These are phyloP conservation scores for Citrus maxima DNA, from an alignment of 345 rosid species.

Conservation along the genomic window DNA sequence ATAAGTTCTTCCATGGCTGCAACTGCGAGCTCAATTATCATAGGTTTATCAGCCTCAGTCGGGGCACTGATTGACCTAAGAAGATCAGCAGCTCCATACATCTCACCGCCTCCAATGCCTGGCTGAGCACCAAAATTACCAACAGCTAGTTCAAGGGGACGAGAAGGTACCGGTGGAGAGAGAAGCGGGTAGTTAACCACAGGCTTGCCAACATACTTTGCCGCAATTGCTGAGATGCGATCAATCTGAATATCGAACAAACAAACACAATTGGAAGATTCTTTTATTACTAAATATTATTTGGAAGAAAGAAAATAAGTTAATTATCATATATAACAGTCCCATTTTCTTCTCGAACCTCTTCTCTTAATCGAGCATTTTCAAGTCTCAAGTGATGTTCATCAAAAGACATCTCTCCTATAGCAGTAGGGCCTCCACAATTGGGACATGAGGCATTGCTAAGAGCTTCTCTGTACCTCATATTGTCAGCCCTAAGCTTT, in stretches of 20 bases:
- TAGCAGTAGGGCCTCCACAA: conserved; percentile 91
- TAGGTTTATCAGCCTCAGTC: conserved; percentile 55
- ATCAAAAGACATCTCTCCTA: conserved; percentile 93
- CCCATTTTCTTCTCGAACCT: conserved; percentile 37
- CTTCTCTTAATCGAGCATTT: conserved; percentile 84
- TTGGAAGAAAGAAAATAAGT: background rate
- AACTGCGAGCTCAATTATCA: conserved; percentile 74
- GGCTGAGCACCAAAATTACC: conserved; percentile 46
- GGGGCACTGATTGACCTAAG: conserved; percentile 58
- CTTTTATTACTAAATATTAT: too few relatives aligned
- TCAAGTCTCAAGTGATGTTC: conserved; percentile 93
- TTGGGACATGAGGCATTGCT: conserved; percentile 90
- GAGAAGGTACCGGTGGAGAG: conserved; percentile 54
- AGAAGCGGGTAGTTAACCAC: conserved; percentile 71
- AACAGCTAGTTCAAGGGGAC: conserved; percentile 69
- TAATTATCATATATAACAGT: background rate
- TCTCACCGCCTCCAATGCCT: conserved; percentile 47
- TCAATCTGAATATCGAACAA: conserved; percentile 49
- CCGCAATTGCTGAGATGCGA: conserved; percentile 85
- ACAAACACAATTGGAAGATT: background rate
- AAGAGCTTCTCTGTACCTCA: conserved; percentile 85
- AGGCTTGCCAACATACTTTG: conserved; percentile 94
- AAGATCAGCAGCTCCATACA: conserved; percentile 70
- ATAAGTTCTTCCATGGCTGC: conserved; percentile 89
- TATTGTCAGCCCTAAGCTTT: conserved; percentile 83